Conservation (phyloP, 371 early-diverging fungal species). For the Mucor indicus region DNA sequence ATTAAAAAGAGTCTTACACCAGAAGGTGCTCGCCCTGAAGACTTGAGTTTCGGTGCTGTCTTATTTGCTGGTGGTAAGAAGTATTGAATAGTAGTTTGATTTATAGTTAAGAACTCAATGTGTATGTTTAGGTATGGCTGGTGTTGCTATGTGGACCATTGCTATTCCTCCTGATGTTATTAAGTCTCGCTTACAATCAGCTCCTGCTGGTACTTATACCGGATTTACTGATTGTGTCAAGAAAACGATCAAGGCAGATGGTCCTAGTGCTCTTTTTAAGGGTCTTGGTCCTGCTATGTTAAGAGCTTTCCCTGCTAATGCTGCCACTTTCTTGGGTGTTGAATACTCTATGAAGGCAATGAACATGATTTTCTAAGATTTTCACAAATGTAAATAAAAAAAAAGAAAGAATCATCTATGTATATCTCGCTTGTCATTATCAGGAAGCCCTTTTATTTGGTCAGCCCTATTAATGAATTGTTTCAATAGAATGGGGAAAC, state of each 20-base stretch:
- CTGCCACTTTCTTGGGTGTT: constrained; percentile 63
- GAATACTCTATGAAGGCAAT: constrained; percentile 47
- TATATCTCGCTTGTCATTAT: too few species aligned
- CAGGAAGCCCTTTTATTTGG: too few species aligned
- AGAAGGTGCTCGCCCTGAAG: constrained; percentile 64
- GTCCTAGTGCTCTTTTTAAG: constrained; percentile 91
- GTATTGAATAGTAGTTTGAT: not conserved
- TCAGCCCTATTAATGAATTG: too few species aligned
- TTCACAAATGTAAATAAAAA: too few species aligned
- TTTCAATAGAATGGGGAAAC: too few species aligned
- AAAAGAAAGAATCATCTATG: too few species aligned
- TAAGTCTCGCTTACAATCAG: constrained; percentile 95
- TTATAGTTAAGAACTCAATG: not conserved
- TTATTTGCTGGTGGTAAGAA: constrained; percentile 91
- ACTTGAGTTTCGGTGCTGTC: constrained; percentile 75
- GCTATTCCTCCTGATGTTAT: constrained; percentile 95
- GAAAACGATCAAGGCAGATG: constrained; percentile 84
- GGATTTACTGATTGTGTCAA: constrained; percentile 79
- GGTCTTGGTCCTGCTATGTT: constrained; percentile 96
- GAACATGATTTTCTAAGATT: constrained; percentile 42
- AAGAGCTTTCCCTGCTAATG: constrained; percentile 94
- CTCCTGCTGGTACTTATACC: constrained; percentile 90
- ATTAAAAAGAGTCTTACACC: constrained; percentile 82
- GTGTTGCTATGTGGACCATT: constrained; percentile 84
- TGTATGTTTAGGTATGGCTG: constrained; percentile 60